Percentiles rank a stretch among this genome's conserved stretches.
These are phyloP conservation scores for Debaryomycetaceae sp. DNA, from an alignment of 1,139 yeast species.

Conservation along the genomic window DNA sequence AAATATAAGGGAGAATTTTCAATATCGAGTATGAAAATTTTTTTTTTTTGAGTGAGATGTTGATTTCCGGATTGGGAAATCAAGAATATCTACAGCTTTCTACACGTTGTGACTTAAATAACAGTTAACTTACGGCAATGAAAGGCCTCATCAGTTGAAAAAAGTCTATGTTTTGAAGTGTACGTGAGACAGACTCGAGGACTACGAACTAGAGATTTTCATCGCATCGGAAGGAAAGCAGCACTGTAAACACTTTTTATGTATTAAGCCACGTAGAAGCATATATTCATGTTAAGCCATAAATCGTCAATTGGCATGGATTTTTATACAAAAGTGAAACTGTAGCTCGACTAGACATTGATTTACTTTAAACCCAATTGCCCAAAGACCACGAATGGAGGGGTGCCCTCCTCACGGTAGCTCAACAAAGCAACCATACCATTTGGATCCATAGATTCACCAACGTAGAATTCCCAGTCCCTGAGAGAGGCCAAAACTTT, in stretches of 20 bases:
- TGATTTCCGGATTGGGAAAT: not conserved
- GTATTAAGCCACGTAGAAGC: slow-evolving; percentile 8
- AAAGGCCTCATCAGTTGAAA: too few relatives aligned
- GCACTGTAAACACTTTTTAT: slow-evolving; percentile 70
- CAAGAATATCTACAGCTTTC: not conserved
- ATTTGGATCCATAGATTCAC: slow-evolving; percentile 99
- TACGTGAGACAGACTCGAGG: slow-evolving; percentile 28
- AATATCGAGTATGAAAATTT: not conserved
- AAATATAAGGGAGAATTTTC: not conserved
- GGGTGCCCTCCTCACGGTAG: slow-evolving; percentile 99
- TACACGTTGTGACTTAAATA: not conserved
- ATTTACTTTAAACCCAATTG: slow-evolving; percentile 91
- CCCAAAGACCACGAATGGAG: slow-evolving; percentile 98
- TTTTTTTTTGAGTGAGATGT: not conserved
- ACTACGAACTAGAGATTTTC: slow-evolving; percentile 47
- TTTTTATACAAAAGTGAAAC: not conserved
- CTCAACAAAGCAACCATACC: slow-evolving; percentile 96
- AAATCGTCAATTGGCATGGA: not conserved
- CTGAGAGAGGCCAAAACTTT: slow-evolving; percentile 91
- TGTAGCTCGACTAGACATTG: slow-evolving; percentile 64
- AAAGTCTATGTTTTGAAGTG: too few relatives aligned
- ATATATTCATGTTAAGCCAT: not conserved
- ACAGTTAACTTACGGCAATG: too few relatives aligned
- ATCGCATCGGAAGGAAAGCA: slow-evolving; percentile 53
- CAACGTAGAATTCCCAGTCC: slow-evolving; percentile 99